Conservation (phyloP, 257 asterid genomes). For the Nicotiana attenuata region DNA sequence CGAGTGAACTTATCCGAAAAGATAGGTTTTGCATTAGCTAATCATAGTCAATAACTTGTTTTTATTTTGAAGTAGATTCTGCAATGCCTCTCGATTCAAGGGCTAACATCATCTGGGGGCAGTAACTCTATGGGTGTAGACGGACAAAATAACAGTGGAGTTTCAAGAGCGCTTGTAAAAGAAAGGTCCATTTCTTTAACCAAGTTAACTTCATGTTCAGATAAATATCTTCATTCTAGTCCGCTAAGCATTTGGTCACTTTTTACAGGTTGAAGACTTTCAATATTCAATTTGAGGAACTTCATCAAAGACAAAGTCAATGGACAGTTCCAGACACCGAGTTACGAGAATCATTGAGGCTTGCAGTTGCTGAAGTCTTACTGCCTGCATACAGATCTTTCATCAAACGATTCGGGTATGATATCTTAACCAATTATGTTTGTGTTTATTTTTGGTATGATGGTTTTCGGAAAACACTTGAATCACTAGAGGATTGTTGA, state of each 20-base stretch:
- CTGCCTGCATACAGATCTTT: constrained; percentile 96
- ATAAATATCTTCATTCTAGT: not conserved
- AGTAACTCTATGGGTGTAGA: constrained; percentile 67
- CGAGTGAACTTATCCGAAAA: not conserved
- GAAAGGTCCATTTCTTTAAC: constrained; percentile 50
- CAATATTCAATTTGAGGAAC: constrained; percentile 89
- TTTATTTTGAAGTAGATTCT: constrained; percentile 45
- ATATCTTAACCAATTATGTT: not conserved
- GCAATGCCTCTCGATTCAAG: constrained; percentile 80
- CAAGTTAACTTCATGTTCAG: not conserved
- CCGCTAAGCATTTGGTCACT: constrained; percentile 5
- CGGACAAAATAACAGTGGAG: constrained; percentile 95
- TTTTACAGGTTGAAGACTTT: constrained; percentile 73
- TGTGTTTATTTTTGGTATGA: not conserved
- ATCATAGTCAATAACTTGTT: not conserved
- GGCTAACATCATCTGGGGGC: constrained; percentile 86
- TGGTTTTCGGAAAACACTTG: not conserved
- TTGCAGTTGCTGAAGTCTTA: constrained; percentile 94
- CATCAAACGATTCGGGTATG: constrained; percentile 88
- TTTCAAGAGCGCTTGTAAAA: constrained; percentile 77
- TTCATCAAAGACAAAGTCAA: constrained; percentile 96
- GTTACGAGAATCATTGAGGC: constrained; percentile 87
- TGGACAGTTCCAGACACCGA: constrained; percentile 99
- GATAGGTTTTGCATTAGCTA: not conserved
- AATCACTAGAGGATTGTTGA: not conserved